phyloP scores from a whole-genome alignment of 1,139 yeast species.

The Ogataea hybrid region DNA sequence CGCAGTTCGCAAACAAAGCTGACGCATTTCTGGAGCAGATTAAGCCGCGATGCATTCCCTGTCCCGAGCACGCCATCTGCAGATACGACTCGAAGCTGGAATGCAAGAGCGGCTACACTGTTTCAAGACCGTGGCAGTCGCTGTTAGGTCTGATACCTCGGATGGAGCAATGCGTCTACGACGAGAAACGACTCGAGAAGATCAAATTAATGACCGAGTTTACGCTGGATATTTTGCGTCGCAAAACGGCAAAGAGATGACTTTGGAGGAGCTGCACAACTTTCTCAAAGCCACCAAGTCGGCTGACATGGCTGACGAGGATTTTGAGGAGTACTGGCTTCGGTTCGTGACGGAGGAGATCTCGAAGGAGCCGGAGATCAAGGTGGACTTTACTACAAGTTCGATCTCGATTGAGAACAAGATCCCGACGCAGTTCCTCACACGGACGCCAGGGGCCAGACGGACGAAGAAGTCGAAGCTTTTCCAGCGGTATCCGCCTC shows the following conservation, averaged over 20 bases:
- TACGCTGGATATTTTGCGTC: conserved; percentile 63
- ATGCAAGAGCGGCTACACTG: conserved; percentile 70
- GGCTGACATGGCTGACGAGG: conserved; percentile 38
- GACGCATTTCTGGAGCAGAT: conserved; percentile 3
- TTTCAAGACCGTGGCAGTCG: conserved; percentile 54
- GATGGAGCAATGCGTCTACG: conserved; percentile 68
- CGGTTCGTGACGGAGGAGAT: conserved; percentile 50
- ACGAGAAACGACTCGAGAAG: conserved; percentile 68
- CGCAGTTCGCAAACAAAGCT: neutral
- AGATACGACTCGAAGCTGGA: conserved; percentile 53
- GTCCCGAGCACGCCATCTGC: conserved; percentile 85
- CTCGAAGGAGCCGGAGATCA: conserved; percentile 63
- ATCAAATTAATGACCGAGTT: conserved; percentile 66
- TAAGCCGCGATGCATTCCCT: conserved; percentile 63
- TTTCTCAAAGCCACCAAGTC: conserved; percentile 57
- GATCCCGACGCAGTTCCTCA: conserved; percentile 25
- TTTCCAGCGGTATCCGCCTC: conserved; percentile 19
- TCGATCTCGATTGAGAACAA: conserved; percentile 25
- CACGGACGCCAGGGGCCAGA: conserved; percentile 23
- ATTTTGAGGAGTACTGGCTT: conserved; percentile 80
- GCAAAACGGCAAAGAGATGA: conserved; percentile 68
- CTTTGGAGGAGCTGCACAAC: conserved; percentile 54
- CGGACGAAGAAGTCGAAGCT: conserved; percentile 19
- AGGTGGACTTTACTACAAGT: conserved; percentile 20
- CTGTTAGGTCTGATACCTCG: conserved; percentile 60